Evolutionary conservation across 495 filamentous ascomycete genomes (phyloP).

Genomic region (Extremus antarcticus): DNA sequence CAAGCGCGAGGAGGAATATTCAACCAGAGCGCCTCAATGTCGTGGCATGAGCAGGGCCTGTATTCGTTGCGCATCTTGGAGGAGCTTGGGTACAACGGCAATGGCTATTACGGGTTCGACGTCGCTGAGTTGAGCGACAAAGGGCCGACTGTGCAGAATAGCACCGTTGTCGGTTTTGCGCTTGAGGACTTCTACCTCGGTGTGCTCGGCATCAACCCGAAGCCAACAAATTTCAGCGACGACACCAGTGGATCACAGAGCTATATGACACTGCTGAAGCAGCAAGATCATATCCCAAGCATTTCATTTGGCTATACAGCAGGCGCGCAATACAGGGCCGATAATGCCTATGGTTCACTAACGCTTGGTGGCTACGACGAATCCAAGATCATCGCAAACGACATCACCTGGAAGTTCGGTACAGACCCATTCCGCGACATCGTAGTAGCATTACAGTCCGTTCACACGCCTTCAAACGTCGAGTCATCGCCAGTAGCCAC

Average conservation of each 20-base stretch:
- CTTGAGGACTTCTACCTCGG: slow-evolving; percentile 28
- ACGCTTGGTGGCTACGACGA: slow-evolving; percentile 30
- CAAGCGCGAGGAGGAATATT: slow-evolving; percentile 38
- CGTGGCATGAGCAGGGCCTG: slow-evolving; percentile 32
- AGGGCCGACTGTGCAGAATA: slow-evolving; percentile 22
- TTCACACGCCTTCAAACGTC: slow-evolving; percentile 36
- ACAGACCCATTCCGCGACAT: slow-evolving; percentile 23
- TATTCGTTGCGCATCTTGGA: slow-evolving; percentile 24
- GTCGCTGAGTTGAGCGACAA: slow-evolving; percentile 22
- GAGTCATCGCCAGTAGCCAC: slow-evolving; percentile 32
- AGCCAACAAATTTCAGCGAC: slow-evolving; percentile 29
- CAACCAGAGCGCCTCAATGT: slow-evolving; percentile 39
- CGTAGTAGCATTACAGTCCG: slow-evolving; percentile 24
- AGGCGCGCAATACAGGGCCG: slow-evolving; percentile 19
- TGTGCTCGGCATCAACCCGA: slow-evolving; percentile 25
- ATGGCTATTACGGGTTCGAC: slow-evolving; percentile 28
- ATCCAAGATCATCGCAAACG: slow-evolving; percentile 20
- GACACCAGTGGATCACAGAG: slow-evolving; percentile 22
- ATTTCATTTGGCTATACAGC: slow-evolving; percentile 30
- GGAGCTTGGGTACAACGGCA: slow-evolving; percentile 20
- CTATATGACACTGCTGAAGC: slow-evolving; percentile 24
- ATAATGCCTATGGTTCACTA: slow-evolving; percentile 16
- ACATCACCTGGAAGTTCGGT: slow-evolving; percentile 21
- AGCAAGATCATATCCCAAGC: slow-evolving; percentile 25
- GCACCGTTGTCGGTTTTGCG: slow-evolving; percentile 23